Base-by-base conservation (phyloP, 139 green algal genomes). In the Raphidocelis subcapitata region DNA sequence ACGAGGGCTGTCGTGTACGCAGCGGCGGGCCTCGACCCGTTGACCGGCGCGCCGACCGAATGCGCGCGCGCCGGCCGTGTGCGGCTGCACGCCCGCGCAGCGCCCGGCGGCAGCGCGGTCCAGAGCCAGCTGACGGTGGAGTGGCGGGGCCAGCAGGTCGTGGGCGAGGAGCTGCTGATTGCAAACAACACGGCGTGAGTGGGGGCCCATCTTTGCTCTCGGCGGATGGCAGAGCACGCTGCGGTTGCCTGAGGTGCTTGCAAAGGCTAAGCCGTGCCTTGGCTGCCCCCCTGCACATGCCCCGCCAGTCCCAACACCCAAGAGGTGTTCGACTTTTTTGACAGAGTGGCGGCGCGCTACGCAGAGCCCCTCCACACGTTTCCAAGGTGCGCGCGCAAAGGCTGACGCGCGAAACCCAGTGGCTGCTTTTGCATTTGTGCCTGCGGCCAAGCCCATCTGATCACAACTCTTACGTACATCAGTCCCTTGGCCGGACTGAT, bases 1-100 rank as follows among this genome's bases (percentile, higher is more conserved):
- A 62, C 55, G 16, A 8, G 55, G 16, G 14, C 10, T 12, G 55
- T 16, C 29, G 35, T 77, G 47, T 77, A 77, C 24, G 2, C 47
- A 41, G 44, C 70, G 29, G 31, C 65, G 5, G 70, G 70, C 2
- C 61, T 77, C 1, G 24, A 77, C 20, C 18, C 5, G 18, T 5
- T 4, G 2, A 29, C 3, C 32, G 70, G 70, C 3, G 31, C 56
- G n/a, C 23, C 47, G 31, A 12, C 24, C 15, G 41, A 77, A 29
- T 77, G 70, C 46, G 62, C 23, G 31, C 68, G 49, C n/a, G 29
- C 70, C 16, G 70, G 70, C 3, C n/a, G 33, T 12, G 69, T 76
- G 60, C 60, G 57, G 59, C 59, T 76, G 46, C 29, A 24, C 1
- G 69, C 69, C 3, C 23, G 4, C 3, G 23, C 41, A n/a, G 69